phyloP scores from a whole-genome alignment of 1,284 basidiomycete species.

The Leccinum pachyderme region DNA sequence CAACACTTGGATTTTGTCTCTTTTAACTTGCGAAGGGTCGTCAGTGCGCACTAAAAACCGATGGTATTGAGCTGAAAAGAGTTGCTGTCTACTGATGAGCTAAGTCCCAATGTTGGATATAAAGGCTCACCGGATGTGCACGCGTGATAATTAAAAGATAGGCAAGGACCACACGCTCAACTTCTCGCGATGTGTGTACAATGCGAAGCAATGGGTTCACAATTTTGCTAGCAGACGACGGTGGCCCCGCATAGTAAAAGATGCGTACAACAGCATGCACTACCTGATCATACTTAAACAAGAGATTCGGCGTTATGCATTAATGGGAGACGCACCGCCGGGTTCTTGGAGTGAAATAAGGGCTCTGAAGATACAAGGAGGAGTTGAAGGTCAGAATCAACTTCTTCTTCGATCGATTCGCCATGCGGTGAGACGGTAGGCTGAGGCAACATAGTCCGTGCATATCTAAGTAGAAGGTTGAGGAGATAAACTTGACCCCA shows the following conservation, averaged over 20 bases:
- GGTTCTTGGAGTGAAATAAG: slow-evolving; percentile 81
- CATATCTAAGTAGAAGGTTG: slow-evolving; percentile 81
- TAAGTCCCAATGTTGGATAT: background rate
- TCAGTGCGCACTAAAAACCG: slow-evolving; percentile 69
- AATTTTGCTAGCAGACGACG: slow-evolving; percentile 53
- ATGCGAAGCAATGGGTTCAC: slow-evolving; percentile 70
- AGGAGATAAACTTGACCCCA: slow-evolving; percentile 91
- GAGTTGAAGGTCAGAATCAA: slow-evolving; percentile 77
- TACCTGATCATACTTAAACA: slow-evolving; percentile 48
- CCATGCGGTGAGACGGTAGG: slow-evolving; percentile 45
- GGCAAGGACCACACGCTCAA: slow-evolving; percentile 70
- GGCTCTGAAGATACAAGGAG: slow-evolving; percentile 74
- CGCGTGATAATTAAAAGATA: slow-evolving; percentile 67
- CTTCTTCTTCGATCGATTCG: slow-evolving; percentile 39
- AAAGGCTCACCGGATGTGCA: slow-evolving; percentile 55
- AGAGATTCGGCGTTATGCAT: background rate
- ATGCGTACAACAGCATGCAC: slow-evolving; percentile 70
- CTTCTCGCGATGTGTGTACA: slow-evolving; percentile 60
- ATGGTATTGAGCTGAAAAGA: slow-evolving; percentile 59
- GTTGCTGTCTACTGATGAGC: slow-evolving; percentile 39
- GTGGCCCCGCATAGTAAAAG: slow-evolving; percentile 73
- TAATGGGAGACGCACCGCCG: slow-evolving; percentile 57
- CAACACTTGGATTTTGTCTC: slow-evolving; percentile 73
- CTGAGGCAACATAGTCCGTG: slow-evolving; percentile 78
- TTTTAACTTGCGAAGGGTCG: slow-evolving; percentile 66